Evolutionary conservation across 768 basidiomycete genomes (phyloP).

Genomic region (Trichaptum fuscoviolaceum): DNA sequence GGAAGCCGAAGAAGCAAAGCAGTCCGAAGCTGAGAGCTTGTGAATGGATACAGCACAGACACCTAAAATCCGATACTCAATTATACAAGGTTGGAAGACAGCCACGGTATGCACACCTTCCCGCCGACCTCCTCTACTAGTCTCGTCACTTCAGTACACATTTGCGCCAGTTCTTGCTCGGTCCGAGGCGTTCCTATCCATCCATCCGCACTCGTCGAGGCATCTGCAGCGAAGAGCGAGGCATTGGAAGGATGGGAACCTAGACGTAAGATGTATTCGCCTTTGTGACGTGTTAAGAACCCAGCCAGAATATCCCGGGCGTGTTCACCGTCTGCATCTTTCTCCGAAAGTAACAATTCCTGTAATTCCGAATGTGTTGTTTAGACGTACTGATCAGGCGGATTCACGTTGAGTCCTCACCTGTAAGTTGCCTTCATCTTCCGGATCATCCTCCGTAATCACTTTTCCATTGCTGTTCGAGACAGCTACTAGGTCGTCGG

Average conservation of each 20-base stretch:
- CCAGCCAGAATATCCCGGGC: conserved; percentile 63
- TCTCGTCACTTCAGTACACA: conserved; percentile 39
- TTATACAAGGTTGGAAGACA: conserved; percentile 4
- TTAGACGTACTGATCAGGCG: neutral
- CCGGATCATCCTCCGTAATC: neutral
- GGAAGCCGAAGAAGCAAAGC: conserved; percentile 68
- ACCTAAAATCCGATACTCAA: conserved; percentile 31
- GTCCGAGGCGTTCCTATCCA: conserved; percentile 53
- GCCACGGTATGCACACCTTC: conserved; percentile 41
- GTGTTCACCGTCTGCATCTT: conserved; percentile 38
- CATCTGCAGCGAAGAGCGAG: conserved; percentile 47
- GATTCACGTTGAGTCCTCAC: neutral
- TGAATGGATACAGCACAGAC: conserved; percentile 47
- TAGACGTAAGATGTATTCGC: conserved; percentile 73
- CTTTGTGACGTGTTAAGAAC: conserved; percentile 59
- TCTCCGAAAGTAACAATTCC: conserved; percentile 36
- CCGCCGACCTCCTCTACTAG: conserved; percentile 75
- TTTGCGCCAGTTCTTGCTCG: conserved; percentile 43
- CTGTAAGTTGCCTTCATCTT: neutral
- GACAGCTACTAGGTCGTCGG: neutral
- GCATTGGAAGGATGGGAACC: conserved; percentile 59
- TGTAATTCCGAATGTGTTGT: conserved; percentile 3
- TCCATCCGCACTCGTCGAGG: conserved; percentile 32
- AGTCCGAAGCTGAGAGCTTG: conserved; percentile 46
- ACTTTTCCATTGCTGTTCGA: neutral